Base-by-base conservation (phyloP, 202 grass and related monocot species). In the Elaeis oleifera region DNA sequence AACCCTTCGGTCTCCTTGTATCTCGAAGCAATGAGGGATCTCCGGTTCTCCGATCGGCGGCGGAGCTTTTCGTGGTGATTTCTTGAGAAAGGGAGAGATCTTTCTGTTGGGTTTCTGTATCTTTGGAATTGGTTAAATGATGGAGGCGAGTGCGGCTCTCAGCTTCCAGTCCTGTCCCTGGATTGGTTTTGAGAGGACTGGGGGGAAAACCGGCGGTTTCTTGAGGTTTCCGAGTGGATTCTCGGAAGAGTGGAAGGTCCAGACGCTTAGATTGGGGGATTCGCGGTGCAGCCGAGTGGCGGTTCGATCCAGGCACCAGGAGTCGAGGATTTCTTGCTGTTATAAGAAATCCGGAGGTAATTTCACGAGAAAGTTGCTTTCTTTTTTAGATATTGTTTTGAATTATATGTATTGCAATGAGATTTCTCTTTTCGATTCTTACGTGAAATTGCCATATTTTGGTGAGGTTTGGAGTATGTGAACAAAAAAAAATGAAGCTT, bases 131-230 rank as follows among this genome's bases (percentile, higher is more conserved):
- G 60, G 61, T 50, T 64, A 0, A 23, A 71, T 53, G 61, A 95
- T 95, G 85, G 85, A 95, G 58, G 63, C 76, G 28, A 69, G 50
- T 25, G 63, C 63, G 65, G 71, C 71, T 54, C 27, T 89, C 48
- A 75, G 79, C 3, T 48, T 72, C 68, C 59, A 50, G 69, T 70
- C 82, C 50, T 13, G 73, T 50, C 62, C 61, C 5, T 81, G 50
- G 76, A 49, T 28, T 26, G 74, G 59, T 21, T 51, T 51, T 11
- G 73, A 53, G 0, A 83, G 76, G 36, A 25, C 19, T 15, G 58
- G 58, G 59, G 50, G 75, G 11, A 71, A 32, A 71, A 39, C 19
- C 16, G 20, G 23, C 27, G 75, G 75, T 57, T 11, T 57, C 18
- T 51, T 21, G 57, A 71, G 29, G 59, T 36, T 51, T 23, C 63